Conservation (phyloP, 768 basidiomycete species). For the Agrocybe praecox region DNA sequence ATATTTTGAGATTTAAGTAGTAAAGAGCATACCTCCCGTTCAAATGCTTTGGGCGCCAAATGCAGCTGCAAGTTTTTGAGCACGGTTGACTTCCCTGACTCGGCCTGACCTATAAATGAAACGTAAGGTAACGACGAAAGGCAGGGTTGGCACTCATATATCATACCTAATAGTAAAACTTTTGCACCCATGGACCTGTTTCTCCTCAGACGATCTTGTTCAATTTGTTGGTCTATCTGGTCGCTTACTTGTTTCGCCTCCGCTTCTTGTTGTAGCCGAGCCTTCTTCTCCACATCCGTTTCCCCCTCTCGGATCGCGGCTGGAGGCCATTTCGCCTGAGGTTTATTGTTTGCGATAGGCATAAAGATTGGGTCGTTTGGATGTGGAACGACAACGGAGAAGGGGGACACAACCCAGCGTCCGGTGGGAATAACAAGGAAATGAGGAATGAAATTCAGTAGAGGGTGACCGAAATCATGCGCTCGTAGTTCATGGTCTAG, state of each 20-base stretch:
- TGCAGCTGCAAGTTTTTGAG: constrained; percentile 68
- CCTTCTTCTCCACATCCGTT: constrained; percentile 40
- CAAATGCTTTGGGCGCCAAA: constrained; percentile 61
- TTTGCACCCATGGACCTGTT: constrained; percentile 43
- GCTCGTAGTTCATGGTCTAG: neutral
- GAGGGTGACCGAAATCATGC: neutral
- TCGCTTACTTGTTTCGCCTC: constrained; percentile 57
- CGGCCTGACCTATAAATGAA: constrained; percentile 54
- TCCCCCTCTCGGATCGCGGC: constrained; percentile 33
- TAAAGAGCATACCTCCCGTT: constrained; percentile 43
- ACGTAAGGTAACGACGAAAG: neutral
- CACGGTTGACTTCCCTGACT: constrained; percentile 69
- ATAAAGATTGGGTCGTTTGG: neutral
- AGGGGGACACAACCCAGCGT: neutral
- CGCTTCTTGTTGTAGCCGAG: constrained; percentile 43
- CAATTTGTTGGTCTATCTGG: constrained; percentile 54
- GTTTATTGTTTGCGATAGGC: constrained; percentile 11
- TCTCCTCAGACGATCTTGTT: constrained; percentile 43
- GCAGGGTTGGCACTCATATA: neutral
- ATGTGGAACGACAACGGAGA: neutral
- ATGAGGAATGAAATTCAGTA: too few species aligned
- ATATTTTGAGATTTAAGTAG: neutral
- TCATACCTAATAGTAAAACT: constrained; percentile 61
- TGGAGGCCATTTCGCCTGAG: constrained; percentile 27
- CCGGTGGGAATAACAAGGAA: neutral